phyloP scores from a whole-genome alignment of 805 yeast species.

The Candida dendrica region DNA sequence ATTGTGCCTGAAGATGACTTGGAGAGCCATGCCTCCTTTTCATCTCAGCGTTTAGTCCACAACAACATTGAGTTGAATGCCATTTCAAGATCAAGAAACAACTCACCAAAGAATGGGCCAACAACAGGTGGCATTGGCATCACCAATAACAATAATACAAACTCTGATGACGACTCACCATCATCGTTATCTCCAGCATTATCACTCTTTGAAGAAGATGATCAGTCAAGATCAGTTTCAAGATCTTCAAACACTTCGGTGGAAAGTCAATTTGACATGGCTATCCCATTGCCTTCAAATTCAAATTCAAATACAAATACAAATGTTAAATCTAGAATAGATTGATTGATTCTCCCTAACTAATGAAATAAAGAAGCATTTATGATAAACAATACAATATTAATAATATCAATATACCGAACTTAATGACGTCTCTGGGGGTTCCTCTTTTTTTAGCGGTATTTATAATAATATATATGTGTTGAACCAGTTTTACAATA shows the following conservation, averaged over 20 bases:
- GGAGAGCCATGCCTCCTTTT: constrained; percentile 22
- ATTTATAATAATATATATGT: too few relatives aligned
- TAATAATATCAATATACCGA: not conserved
- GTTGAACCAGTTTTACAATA: not conserved
- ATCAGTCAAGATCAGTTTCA: constrained; percentile 20
- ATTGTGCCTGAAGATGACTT: constrained; percentile 20
- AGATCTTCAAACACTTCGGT: constrained; percentile 29
- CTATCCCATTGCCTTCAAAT: not conserved
- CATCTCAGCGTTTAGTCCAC: constrained; percentile 12
- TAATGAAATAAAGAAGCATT: not conserved
- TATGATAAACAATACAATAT: too few relatives aligned
- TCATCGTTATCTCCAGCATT: constrained; percentile 11
- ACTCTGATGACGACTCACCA: constrained; percentile 4
- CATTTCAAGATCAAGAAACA: constrained; percentile 10
- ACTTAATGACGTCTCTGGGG: not conserved
- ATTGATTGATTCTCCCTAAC: not conserved
- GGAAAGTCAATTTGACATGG: constrained; percentile 13
- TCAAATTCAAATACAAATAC: not conserved
- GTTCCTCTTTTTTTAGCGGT: not conserved
- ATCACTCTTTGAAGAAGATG: constrained; percentile 26
- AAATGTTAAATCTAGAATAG: constrained; percentile 1
- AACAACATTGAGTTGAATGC: constrained; percentile 21
- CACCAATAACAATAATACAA: not conserved
- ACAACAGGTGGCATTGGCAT: not conserved
- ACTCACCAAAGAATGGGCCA: not conserved